Evolutionary conservation across 345 rosid genomes (phyloP).

Genomic region (Eucalyptus coolabah): DNA sequence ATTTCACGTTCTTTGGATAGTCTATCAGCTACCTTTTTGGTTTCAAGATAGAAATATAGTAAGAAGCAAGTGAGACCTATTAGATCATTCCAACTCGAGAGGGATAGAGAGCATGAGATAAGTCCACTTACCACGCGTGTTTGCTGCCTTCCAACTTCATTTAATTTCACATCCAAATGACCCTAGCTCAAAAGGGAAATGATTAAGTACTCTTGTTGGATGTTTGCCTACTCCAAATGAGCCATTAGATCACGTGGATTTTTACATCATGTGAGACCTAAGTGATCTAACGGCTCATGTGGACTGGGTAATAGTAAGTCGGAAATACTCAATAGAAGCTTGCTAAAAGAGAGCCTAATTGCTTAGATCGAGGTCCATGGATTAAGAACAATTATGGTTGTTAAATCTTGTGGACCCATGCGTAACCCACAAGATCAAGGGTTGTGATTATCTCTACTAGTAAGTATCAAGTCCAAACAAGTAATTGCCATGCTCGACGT

Average conservation of each 20-base stretch:
- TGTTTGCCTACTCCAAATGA: neutral
- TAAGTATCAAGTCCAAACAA: neutral
- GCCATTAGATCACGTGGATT: neutral
- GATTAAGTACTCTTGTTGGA: neutral
- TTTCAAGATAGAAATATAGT: neutral
- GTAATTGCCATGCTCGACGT: neutral
- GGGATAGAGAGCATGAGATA: neutral
- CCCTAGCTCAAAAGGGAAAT: neutral
- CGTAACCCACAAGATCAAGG: neutral
- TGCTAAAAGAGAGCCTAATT: neutral
- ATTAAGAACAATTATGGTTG: neutral
- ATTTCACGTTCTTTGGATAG: neutral
- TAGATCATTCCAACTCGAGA: neutral
- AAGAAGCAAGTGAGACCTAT: neutral
- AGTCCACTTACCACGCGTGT: neutral
- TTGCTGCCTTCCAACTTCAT: slow-evolving; percentile 3
- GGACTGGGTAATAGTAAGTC: neutral
- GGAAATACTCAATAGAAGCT: neutral
- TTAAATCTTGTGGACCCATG: neutral
- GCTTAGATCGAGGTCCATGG: neutral
- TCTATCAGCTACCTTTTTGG: neutral
- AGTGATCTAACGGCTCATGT: neutral
- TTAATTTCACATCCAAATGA: slow-evolving; percentile 3
- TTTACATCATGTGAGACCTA: neutral
- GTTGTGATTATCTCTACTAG: neutral